Percentiles rank a stretch among this genome's conserved stretches.
Conservation (phyloP, 768 basidiomycete species). For the Trametes maxima region DNA sequence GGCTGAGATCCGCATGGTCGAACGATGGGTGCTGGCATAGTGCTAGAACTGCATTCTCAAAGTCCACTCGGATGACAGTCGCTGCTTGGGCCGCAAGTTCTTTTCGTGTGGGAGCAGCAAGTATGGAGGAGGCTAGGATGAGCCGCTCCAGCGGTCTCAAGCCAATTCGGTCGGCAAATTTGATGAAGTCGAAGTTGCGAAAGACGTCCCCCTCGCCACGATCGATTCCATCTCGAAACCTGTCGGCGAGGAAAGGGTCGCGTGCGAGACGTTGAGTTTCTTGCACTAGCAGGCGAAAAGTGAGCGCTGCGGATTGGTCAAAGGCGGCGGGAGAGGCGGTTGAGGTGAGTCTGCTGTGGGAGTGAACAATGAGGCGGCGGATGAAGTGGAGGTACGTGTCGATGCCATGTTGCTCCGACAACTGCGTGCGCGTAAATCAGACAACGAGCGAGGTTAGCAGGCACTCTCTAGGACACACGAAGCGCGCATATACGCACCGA, state of each 20-base stretch:
- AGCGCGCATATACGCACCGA: conserved; percentile 60
- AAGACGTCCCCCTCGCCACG: conserved; percentile 85
- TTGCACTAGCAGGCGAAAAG: conserved; percentile 83
- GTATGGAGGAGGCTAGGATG: conserved; percentile 74
- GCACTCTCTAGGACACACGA: neutral
- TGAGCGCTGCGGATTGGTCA: conserved; percentile 75
- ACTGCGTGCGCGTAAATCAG: conserved; percentile 46
- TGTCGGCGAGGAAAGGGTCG: conserved; percentile 87
- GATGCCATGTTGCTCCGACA: conserved; percentile 94
- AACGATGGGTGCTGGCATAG: conserved; percentile 81
- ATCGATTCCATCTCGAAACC: conserved; percentile 89
- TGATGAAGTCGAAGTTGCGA: conserved; percentile 78
- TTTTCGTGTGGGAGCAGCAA: conserved; percentile 61
- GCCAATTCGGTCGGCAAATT: conserved; percentile 82
- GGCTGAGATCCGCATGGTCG: conserved; percentile 78
- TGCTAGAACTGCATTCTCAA: conserved; percentile 75
- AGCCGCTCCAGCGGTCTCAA: conserved; percentile 79
- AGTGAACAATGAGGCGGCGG: conserved; percentile 90
- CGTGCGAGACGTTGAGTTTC: conserved; percentile 88
- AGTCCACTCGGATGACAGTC: conserved; percentile 71
- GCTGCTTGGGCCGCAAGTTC: conserved; percentile 63
- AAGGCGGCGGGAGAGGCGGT: conserved; percentile 62
- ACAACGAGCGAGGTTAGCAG: conserved; percentile 1
- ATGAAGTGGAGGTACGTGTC: conserved; percentile 99
- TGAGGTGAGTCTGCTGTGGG: conserved; percentile 68